Percentiles rank a stretch among this genome's conserved stretches.
Evolutionary conservation across 176 grass and related monocot species (phyloP).

Genomic region (Musa beccarii): DNA sequence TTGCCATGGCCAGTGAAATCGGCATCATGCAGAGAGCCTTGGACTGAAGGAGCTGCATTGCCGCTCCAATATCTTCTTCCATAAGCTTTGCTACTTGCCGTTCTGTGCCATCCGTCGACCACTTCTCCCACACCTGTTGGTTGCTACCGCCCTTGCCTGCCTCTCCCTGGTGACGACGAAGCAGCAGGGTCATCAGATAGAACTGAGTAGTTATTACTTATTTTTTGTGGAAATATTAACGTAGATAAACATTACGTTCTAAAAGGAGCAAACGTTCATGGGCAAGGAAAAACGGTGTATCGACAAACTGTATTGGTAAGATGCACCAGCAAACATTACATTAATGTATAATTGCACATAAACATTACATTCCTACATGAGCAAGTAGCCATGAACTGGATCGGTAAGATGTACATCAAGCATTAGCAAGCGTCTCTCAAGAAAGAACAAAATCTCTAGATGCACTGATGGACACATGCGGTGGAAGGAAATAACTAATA

Average conservation of each 20-base stretch:
- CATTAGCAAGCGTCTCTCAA: not conserved
- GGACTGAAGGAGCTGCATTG: constrained; percentile 99
- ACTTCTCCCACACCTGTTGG: constrained; percentile 96
- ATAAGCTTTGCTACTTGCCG: constrained; percentile 87
- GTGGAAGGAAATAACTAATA: not conserved
- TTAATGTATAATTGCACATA: no score
- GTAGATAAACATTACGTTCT: no score
- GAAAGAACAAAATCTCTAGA: not conserved
- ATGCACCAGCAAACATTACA: no score
- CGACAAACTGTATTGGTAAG: no score
- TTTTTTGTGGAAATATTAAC: constrained; percentile 7
- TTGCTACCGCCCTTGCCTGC: constrained; percentile 66
- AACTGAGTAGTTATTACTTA: constrained; percentile 16
- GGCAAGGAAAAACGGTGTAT: no score
- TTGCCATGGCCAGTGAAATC: constrained; percentile 91
- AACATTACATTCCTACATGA: no score
- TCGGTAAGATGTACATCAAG: not conserved
- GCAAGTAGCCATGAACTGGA: not conserved
- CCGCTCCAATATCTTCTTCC: constrained; percentile 85
- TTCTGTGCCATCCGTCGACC: constrained; percentile 95
- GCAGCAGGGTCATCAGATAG: constrained; percentile 29
- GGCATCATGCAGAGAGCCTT: constrained; percentile 99
- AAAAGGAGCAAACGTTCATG: no score
- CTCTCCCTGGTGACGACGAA: constrained; percentile 63
- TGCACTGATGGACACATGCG: no score